phyloP scores from a whole-genome alignment of 2,329 filamentous ascomycete species.

The Chalaropsis ovoidea region DNA sequence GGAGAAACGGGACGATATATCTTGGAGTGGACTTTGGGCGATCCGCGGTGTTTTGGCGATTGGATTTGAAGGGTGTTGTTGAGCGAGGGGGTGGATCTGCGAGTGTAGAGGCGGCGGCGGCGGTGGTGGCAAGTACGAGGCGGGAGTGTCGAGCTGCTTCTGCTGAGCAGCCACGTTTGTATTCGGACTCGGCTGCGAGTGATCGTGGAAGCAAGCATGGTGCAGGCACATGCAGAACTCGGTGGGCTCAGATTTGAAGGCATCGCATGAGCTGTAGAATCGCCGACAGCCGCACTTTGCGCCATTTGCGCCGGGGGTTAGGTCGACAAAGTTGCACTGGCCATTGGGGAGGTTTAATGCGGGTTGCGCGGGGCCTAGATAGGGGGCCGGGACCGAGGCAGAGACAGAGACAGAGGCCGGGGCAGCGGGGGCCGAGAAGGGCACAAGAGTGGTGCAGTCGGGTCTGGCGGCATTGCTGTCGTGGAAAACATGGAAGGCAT shows the following conservation, averaged over 20 bases:
- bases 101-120: constrained; percentile 41
- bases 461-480: not conserved
- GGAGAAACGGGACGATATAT: constrained; percentile 38
- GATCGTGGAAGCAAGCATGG: constrained; percentile 52
- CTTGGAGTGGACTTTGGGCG: constrained; percentile 35
- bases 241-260: constrained; percentile 37
- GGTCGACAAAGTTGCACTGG: constrained; percentile 49
- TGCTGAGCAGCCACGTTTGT: not conserved
- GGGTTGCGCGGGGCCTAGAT: constrained; percentile 29
- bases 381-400: constrained; percentile 27
- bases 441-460: constrained; percentile 5
- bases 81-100: constrained; percentile 26
- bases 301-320: constrained; percentile 43
- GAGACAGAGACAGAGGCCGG: not conserved
- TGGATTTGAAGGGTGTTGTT: constrained; percentile 41
- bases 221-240: constrained; percentile 54
- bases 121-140: constrained; percentile 27
- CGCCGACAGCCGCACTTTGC: constrained; percentile 50
- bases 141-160: constrained; percentile 27
- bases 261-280: constrained; percentile 38
- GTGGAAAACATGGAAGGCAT: constrained; percentile 19
- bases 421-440: not conserved
- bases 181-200: constrained; percentile 28
- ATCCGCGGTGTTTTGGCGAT: constrained; percentile 27
- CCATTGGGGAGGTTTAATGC: constrained; percentile 39